Evolutionary conservation across 1,284 basidiomycete genomes (phyloP), one percentile per base, ranked within the genome.

Genomic region (Cutaneotrichosporon sp.): DNA sequence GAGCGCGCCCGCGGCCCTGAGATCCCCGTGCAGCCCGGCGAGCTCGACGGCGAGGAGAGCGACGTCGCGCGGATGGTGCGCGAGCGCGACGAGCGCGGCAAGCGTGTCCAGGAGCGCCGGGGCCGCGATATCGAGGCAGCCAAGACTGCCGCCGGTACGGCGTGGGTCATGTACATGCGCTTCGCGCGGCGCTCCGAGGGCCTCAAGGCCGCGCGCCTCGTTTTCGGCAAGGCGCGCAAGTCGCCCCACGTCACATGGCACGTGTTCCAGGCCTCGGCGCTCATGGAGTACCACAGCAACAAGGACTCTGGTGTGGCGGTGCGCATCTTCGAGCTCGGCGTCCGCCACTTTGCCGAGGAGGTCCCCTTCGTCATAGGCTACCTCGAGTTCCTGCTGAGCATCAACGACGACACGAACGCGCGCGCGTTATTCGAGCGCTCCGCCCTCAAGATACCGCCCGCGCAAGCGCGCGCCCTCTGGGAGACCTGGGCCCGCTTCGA

Each of bases 371-470:
- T 97, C 11, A 81, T 92, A 60, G 86, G 89, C 58, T 97, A 98
- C 80, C 86, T 99, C 45, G 87, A 89, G 33, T 99, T 97, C 83
- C 82, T 99, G 67, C 90, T 99, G 67, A 89, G 89, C 20, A 87
- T 97, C 80, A 98, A 99, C 75, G 95, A 99, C 78, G 90, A 95
- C 72, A 92, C 89, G 74, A 97, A 99, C 81, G 95, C 95, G 0
- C 88, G 95, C 49, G 95, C 95, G 0, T 81, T 99, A 27, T 98
- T 99, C 74, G 95, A 99, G 77, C 87, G 91, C 47, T 83, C 84
- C 7, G 88, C 85, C 1, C 59, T 76, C 47, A 82, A 80, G 13
- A 93, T 98, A 74, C 77, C 89, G 1, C 83, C 92, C 5, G 90
- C 92, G 43, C 85, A 87, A 45, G 92, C 93, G 13, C 84, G 91